These are phyloP conservation scores for Xylaria sp. DNA, from an alignment of 2,329 filamentous ascomycete species.

Conservation along the genomic window DNA sequence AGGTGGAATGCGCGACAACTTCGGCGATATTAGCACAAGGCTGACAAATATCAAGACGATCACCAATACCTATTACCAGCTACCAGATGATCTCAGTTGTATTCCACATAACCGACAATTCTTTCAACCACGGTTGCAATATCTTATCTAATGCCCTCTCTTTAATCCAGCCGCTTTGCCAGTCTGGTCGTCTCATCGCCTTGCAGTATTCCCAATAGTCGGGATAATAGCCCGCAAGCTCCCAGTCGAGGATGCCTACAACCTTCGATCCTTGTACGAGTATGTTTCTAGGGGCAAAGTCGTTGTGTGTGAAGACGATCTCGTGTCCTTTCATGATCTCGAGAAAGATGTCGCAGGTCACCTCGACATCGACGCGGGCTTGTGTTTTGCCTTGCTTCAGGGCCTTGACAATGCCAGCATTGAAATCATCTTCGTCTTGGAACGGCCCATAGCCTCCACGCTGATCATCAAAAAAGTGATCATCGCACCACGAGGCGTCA, in stretches of 20 bases:
- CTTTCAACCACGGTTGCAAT: slow-evolving; percentile 24
- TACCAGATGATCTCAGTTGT: slow-evolving; percentile 31
- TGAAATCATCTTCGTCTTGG: slow-evolving; percentile 27
- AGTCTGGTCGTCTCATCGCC: slow-evolving; percentile 30
- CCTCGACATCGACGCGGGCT: slow-evolving; percentile 14
- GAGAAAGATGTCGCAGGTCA: slow-evolving; percentile 29
- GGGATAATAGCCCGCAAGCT: slow-evolving; percentile 35
- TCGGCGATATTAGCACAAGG: too few relatives aligned
- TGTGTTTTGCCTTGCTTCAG: slow-evolving; percentile 22
- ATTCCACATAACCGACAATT: slow-evolving; percentile 33
- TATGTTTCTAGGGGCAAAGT: slow-evolving; percentile 37
- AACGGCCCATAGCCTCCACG: slow-evolving; percentile 25
- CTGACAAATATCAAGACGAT: too few relatives aligned
- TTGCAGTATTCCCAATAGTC: slow-evolving; percentile 40
- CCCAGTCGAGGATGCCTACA: slow-evolving; percentile 37
- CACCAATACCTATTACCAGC: too few relatives aligned
- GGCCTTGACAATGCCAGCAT: slow-evolving; percentile 26
- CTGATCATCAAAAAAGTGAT: slow-evolving; percentile 29
- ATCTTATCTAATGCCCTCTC: slow-evolving; percentile 31
- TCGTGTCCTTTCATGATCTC: slow-evolving; percentile 30
- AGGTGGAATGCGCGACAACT: too few relatives aligned
- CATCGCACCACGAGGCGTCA: slow-evolving; percentile 29
- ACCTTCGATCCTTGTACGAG: slow-evolving; percentile 35
- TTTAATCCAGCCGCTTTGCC: slow-evolving; percentile 32
- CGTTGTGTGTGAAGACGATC: slow-evolving; percentile 36